phyloP scores from a whole-genome alignment of 2,329 filamentous ascomycete species.

The Aureobasidium zeae region DNA sequence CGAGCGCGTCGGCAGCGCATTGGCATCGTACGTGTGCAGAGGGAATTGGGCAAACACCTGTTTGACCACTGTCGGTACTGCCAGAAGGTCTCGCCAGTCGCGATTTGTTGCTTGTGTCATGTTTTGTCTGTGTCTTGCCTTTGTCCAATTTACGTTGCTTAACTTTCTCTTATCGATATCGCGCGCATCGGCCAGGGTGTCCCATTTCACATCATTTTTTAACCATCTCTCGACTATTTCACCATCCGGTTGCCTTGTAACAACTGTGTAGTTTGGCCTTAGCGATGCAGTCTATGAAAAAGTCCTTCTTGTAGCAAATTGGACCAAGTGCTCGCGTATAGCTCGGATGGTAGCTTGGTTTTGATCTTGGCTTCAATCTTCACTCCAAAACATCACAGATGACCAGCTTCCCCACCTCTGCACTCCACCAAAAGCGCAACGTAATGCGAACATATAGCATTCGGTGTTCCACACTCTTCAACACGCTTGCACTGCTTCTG shows the following conservation, averaged over 20 bases:
- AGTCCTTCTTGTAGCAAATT: too few relatives aligned
- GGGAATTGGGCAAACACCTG: conserved; percentile 79
- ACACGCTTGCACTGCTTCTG: conserved; percentile 28
- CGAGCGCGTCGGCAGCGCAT: conserved; percentile 60
- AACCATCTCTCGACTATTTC: too few relatives aligned
- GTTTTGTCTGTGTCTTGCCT: background rate
- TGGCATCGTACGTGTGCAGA: conserved; percentile 62
- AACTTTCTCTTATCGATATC: too few relatives aligned
- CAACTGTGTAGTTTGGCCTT: too few relatives aligned
- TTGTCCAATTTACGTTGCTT: too few relatives aligned
- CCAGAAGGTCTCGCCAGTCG: conserved; percentile 32
- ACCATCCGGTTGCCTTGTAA: too few relatives aligned
- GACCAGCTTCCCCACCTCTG: conserved; percentile 32
- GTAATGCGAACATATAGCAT: conserved; percentile 45
- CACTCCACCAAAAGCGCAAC: conserved; percentile 47
- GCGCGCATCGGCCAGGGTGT: too few relatives aligned
- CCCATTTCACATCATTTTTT: too few relatives aligned
- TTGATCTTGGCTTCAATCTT: background rate
- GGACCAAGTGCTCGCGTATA: too few relatives aligned
- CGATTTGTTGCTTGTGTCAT: conserved; percentile 13
- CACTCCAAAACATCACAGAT: conserved; percentile 21
- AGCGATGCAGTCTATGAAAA: too few relatives aligned
- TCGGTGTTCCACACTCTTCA: conserved; percentile 44
- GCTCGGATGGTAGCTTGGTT: too few relatives aligned
- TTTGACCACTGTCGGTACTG: conserved; percentile 66